These are phyloP conservation scores for Leccinum olivaceopallidum DNA, from an alignment of 768 basidiomycete species.

Conservation along the genomic window DNA sequence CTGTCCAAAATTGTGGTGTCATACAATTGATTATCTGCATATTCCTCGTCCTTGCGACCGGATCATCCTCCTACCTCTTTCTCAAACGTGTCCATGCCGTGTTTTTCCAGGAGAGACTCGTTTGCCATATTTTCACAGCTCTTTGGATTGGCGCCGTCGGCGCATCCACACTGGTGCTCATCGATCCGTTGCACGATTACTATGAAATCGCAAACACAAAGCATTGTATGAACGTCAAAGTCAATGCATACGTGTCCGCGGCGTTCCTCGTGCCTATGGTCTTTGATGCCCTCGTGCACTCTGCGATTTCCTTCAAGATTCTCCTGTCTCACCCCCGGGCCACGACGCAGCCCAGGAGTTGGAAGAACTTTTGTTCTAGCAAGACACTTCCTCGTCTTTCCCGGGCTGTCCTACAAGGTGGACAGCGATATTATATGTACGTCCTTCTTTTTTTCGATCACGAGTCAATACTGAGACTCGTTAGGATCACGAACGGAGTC, in stretches of 20 bases:
- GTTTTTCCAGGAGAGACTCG: constrained; percentile 22
- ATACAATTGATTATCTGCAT: constrained; percentile 16
- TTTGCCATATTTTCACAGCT: constrained; percentile 27
- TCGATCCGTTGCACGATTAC: constrained; percentile 24
- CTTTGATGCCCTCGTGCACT: constrained; percentile 36
- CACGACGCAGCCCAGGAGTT: constrained; percentile 7
- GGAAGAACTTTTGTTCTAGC: constrained; percentile 22
- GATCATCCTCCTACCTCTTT: constrained; percentile 37
- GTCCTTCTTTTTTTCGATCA: constrained; percentile 1
- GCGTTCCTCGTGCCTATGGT: constrained; percentile 31
- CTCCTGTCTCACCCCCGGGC: constrained; percentile 15
- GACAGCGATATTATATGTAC: constrained; percentile 41
- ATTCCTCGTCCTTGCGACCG: constrained; percentile 23
- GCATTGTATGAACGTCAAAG: constrained; percentile 30
- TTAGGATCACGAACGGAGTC: constrained; percentile 34
- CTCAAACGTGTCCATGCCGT: constrained; percentile 40
- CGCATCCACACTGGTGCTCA: constrained; percentile 28
- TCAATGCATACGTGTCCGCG: constrained; percentile 25
- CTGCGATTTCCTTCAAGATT: constrained; percentile 35
- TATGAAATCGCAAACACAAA: constrained; percentile 34
- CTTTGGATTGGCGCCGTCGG: constrained; percentile 36
- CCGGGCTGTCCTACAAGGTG: constrained; percentile 35
- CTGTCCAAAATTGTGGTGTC: constrained; percentile 21
- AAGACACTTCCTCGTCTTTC: constrained; percentile 35
- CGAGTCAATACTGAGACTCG: not conserved